Percentiles rank a stretch among this genome's conserved stretches.
Evolutionary conservation across 129 eudicot genomes (phyloP).

Genomic region (Flaveria sonorensis): DNA sequence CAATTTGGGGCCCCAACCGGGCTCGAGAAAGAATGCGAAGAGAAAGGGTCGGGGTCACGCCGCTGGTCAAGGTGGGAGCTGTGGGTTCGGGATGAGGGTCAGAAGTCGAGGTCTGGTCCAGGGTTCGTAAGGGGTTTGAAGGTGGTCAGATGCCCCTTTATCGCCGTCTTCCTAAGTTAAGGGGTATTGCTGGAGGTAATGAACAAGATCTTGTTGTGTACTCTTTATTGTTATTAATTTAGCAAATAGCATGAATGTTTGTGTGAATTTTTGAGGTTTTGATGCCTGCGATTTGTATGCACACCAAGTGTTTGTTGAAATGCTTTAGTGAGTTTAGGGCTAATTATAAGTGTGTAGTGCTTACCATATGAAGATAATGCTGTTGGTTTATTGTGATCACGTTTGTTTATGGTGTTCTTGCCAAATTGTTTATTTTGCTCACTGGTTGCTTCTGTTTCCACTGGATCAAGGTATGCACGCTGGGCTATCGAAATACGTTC

Average conservation of each 20-base stretch:
- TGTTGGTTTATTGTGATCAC: neutral
- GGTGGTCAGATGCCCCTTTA: constrained; percentile 97
- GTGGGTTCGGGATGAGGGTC: constrained; percentile 99
- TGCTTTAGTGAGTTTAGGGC: neutral
- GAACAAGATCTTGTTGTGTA: too few species aligned
- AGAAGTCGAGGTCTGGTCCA: constrained; percentile 93
- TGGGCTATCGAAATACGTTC: constrained; percentile 86
- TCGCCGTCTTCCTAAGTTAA: constrained; percentile 74
- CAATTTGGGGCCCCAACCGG: constrained; percentile 84
- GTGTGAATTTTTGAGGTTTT: neutral
- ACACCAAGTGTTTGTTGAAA: constrained; percentile 34
- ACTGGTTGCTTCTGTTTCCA: neutral
- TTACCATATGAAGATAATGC: neutral
- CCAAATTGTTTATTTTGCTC: neutral
- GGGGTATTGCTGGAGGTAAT: constrained; percentile 99
- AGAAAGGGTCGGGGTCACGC: constrained; percentile 88
- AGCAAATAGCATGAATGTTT: neutral
- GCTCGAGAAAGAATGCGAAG: constrained; percentile 71
- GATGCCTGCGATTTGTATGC: neutral
- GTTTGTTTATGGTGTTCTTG: neutral
- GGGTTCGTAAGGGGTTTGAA: constrained; percentile 72
- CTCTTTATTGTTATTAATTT: neutral
- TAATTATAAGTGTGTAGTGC: neutral
- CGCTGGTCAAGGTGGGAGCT: constrained; percentile 95
- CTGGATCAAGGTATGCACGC: constrained; percentile 72